Conservation (phyloP, 192 early-diverging fungal genomes). For the Mortierella antarctica region DNA sequence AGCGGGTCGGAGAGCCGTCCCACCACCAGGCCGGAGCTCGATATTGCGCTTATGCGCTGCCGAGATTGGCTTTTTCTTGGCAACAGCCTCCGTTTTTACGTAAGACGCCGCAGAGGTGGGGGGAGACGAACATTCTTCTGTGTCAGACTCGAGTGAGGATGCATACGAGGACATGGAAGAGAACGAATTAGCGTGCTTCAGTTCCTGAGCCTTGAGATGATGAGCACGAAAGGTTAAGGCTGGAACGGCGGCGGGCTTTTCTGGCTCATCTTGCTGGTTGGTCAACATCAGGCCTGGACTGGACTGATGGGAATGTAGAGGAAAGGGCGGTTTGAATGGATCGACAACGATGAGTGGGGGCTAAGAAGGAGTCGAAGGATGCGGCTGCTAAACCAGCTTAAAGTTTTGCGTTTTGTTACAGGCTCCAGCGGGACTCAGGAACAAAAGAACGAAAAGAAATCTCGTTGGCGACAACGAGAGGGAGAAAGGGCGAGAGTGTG, state of each 20-base stretch:
- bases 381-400: neutral
- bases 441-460: too few species aligned
- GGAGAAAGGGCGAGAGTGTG: too few species aligned
- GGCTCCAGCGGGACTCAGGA: too few species aligned
- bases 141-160: conserved; percentile 35
- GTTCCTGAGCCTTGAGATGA: conserved; percentile 40
- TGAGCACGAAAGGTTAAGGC: conserved; percentile 47
- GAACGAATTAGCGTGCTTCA: conserved; percentile 51
- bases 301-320: neutral
- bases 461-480: too few species aligned
- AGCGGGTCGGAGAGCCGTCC: conserved; percentile 24
- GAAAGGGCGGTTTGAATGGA: too few species aligned
- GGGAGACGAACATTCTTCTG: conserved; percentile 1
- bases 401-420: too few species aligned
- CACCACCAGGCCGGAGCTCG: conserved; percentile 26
- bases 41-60: conserved; percentile 13
- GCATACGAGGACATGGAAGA: conserved; percentile 58
- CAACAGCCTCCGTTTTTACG: conserved; percentile 2
- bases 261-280: neutral
- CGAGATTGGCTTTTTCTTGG: neutral
- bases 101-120: conserved; percentile 13
- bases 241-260: conserved; percentile 14
- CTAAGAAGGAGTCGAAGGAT: neutral
- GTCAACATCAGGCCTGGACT: too few species aligned
- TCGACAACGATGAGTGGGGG: neutral